Evolutionary conservation across 345 rosid genomes (phyloP).

Genomic region (Eucalyptus polybractea): DNA sequence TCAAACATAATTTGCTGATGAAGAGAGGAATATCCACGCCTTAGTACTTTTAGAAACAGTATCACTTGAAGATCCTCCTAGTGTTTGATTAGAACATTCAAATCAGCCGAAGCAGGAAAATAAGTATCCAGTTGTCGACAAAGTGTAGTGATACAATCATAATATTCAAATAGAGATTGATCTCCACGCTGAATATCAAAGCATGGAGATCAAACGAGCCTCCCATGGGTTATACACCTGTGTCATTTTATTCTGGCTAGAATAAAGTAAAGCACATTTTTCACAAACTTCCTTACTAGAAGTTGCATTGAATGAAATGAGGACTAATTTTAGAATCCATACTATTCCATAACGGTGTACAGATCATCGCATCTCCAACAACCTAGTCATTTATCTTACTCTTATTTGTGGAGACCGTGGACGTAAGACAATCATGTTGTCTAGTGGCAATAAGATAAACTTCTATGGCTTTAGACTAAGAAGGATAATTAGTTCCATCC

Average conservation of each 20-base stretch:
- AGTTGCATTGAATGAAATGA: not conserved
- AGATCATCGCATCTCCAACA: not conserved
- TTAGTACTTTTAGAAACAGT: not conserved
- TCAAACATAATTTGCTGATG: fast-evolving
- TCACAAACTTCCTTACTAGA: not conserved
- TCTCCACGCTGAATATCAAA: not conserved
- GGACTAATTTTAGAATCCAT: not conserved
- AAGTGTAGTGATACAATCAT: not conserved
- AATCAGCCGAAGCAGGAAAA: fast-evolving
- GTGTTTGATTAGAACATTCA: fast-evolving
- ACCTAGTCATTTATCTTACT: not conserved
- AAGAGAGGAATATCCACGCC: not conserved
- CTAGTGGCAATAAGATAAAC: not conserved
- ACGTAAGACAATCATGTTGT: not conserved
- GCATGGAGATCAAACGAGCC: not conserved
- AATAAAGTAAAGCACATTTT: not conserved
- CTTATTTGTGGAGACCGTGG: not conserved
- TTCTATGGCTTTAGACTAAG: not conserved
- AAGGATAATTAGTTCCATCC: not conserved
- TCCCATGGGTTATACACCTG: not conserved
- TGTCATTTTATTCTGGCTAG: not conserved
- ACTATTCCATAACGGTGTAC: not conserved
- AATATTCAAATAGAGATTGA: not conserved
- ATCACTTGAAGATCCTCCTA: not conserved
- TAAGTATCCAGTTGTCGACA: not conserved